Conservation (phyloP, 148 eudicot genomes). For the Amaranthus cruentus region DNA sequence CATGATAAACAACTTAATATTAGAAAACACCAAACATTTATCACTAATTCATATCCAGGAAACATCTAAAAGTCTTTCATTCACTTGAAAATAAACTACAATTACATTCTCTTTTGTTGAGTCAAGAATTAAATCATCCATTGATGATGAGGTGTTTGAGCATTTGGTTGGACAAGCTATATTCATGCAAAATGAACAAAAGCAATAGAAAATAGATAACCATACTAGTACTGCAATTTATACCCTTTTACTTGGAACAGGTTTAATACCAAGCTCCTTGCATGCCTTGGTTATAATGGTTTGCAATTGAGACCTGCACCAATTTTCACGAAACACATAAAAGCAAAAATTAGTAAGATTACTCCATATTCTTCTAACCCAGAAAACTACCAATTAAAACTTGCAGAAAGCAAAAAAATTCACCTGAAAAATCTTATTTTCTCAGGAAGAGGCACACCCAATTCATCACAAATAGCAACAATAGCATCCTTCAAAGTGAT, state of each 20-base stretch:
- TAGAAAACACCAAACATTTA: too few relatives aligned
- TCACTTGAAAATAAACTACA: too few relatives aligned
- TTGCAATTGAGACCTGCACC: conserved; percentile 90
- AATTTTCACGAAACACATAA: background rate
- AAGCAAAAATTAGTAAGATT: conserved; percentile 11
- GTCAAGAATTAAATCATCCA: too few relatives aligned
- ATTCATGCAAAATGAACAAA: background rate
- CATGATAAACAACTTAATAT: background rate
- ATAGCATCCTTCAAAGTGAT: conserved; percentile 77
- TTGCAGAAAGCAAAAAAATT: background rate
- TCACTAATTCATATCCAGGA: too few relatives aligned
- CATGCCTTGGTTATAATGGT: conserved; percentile 92
- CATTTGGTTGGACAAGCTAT: background rate
- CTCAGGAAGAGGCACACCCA: conserved; percentile 82
- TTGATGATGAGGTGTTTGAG: too few relatives aligned
- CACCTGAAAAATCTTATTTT: conserved; percentile 84
- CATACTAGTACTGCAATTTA: background rate
- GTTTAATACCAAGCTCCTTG: conserved; percentile 74
- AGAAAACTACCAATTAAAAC: background rate
- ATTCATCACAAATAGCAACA: conserved; percentile 55
- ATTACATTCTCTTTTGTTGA: too few relatives aligned
- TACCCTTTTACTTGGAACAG: conserved; percentile 90
- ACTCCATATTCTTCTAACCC: background rate
- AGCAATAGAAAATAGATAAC: background rate
- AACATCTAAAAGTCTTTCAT: too few relatives aligned